A percentile compares a stretch with the other conserved stretches of the same genome.
Evolutionary conservation across 768 basidiomycete genomes (phyloP).

Genomic region (Rhizopogon vinicolor): DNA sequence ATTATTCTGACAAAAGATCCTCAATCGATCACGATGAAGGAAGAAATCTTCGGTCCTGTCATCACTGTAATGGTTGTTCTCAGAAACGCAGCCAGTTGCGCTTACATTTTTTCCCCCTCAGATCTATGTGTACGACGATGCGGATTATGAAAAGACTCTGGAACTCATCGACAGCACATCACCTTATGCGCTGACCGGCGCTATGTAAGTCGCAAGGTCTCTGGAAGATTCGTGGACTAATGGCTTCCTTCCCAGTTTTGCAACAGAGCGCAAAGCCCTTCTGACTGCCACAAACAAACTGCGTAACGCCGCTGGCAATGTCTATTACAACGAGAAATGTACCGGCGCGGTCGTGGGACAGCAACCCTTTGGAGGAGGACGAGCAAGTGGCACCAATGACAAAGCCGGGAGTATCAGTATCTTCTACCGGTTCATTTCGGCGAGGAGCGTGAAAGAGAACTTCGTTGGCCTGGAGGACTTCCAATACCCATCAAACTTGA

Average conservation of each 20-base stretch:
- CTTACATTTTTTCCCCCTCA: conserved; percentile 24
- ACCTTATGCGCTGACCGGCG: conserved; percentile 89
- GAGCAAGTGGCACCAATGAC: conserved; percentile 95
- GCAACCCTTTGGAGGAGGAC: conserved; percentile 95
- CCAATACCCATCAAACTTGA: conserved; percentile 83
- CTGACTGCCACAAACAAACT: conserved; percentile 76
- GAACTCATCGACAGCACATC: conserved; percentile 85
- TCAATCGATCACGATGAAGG: conserved; percentile 79
- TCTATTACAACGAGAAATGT: conserved; percentile 98
- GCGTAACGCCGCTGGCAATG: conserved; percentile 90
- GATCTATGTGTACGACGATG: conserved; percentile 88
- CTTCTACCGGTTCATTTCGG: conserved; percentile 79
- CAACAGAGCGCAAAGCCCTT: conserved; percentile 75
- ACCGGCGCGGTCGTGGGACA: conserved; percentile 98
- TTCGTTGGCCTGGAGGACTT: conserved; percentile 82
- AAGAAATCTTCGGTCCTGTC: conserved; percentile 98
- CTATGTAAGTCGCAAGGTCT: conserved; percentile 62
- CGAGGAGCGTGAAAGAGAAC: conserved; percentile 96
- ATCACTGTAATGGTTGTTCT: conserved; percentile 57
- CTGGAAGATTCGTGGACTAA: conserved; percentile 8
- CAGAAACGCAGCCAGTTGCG: not conserved
- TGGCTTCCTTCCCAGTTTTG: conserved; percentile 52
- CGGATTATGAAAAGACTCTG: conserved; percentile 79
- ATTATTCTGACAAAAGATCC: conserved; percentile 92
- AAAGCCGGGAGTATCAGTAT: conserved; percentile 86